Evolutionary conservation across 768 basidiomycete genomes (phyloP).

Genomic region (Hygrocybe coccinea): DNA sequence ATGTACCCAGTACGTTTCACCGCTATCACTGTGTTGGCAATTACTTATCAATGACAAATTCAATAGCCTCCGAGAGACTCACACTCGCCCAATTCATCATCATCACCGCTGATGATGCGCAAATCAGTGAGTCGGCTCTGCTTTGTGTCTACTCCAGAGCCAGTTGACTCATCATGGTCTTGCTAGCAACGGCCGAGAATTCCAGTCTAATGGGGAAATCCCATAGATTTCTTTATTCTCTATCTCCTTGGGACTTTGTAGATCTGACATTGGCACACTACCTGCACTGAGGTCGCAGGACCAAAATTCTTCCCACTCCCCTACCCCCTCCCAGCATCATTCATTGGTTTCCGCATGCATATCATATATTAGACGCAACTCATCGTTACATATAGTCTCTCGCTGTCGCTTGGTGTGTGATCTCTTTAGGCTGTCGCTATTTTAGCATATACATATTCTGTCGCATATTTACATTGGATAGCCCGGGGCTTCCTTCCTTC

Average conservation of each 20-base stretch:
- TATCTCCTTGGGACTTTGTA: slow-evolving; percentile 2
- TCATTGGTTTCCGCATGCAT: no score
- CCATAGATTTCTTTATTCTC: not conserved
- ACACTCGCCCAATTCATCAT: slow-evolving; percentile 36
- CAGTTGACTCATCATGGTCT: no score
- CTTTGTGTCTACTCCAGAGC: not conserved
- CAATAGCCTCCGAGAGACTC: slow-evolving; percentile 30
- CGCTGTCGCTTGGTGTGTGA: no score
- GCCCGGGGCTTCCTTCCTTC: no score
- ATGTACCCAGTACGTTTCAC: slow-evolving; percentile 34
- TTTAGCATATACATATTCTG: no score
- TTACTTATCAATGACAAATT: not conserved
- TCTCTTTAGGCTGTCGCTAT: no score
- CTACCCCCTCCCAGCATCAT: no score
- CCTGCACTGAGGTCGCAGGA: no score
- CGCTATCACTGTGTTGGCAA: slow-evolving; percentile 4
- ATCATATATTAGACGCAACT: no score
- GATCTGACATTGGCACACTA: not conserved
- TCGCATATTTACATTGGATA: no score
- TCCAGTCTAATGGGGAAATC: not conserved
- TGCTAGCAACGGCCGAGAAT: not conserved
- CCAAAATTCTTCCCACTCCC: no score
- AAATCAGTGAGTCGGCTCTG: slow-evolving; percentile 37
- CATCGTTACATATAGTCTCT: no score
- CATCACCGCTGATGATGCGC: slow-evolving; percentile 54